A percentile compares a stretch with the other conserved stretches of the same genome.
phyloP scores from a whole-genome alignment of 202 grass and related monocot species.

The Setaria viridis region DNA sequence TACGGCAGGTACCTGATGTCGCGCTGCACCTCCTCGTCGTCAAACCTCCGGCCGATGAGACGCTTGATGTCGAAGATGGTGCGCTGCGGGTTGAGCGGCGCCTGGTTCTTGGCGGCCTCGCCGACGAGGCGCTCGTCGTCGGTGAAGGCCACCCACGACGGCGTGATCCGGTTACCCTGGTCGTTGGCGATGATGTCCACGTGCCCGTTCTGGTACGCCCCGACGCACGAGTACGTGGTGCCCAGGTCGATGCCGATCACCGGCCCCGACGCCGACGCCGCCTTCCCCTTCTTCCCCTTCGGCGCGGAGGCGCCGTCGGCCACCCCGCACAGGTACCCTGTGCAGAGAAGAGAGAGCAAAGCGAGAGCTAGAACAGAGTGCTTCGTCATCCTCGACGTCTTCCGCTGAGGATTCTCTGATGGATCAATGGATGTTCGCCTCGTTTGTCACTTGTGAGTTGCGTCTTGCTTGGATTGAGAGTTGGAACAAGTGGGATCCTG shows the following conservation, averaged over 20 bases:
- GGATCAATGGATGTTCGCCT: background rate
- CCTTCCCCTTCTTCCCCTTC: background rate
- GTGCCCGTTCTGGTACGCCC: constrained; percentile 42
- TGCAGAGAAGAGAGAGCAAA: constrained; percentile 28
- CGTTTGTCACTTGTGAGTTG: background rate
- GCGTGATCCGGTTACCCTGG: constrained; percentile 58
- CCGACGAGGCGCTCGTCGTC: constrained; percentile 54
- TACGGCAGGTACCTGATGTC: constrained; percentile 44
- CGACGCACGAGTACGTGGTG: constrained; percentile 60
- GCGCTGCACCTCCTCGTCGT: constrained; percentile 46
- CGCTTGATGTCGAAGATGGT: constrained; percentile 59
- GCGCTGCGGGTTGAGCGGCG: constrained; percentile 40
- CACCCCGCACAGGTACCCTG: background rate
- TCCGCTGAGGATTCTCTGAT: too few relatives aligned
- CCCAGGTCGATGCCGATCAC: constrained; percentile 63
- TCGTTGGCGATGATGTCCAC: constrained; percentile 59
- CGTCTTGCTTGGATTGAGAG: background rate
- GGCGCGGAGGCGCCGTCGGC: background rate
- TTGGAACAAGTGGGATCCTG: background rate
- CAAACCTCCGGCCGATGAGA: constrained; percentile 45
- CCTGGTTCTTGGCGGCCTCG: constrained; percentile 64
- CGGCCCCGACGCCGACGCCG: background rate
- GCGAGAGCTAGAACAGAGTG: constrained; percentile 17
- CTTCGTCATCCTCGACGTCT: background rate
- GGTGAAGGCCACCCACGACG: constrained; percentile 62